These are phyloP conservation scores for Hyaloperonospora arabidopsidis DNA, from an alignment of 352 stramenopile species.

Conservation along the genomic window DNA sequence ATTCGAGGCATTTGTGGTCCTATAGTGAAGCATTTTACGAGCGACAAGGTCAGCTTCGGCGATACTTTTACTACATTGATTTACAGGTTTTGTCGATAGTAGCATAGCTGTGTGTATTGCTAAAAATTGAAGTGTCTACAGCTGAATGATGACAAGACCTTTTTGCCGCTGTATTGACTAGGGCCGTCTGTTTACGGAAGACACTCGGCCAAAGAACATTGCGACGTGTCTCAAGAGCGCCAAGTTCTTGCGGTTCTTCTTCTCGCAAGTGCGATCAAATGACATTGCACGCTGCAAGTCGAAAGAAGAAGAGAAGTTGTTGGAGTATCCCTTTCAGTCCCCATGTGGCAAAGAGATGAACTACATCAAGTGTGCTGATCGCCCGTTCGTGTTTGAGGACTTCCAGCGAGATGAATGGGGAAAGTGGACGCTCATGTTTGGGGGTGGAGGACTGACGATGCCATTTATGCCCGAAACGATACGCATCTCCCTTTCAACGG, in stretches of 20 bases:
- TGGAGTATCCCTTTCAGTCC: constrained; percentile 66
- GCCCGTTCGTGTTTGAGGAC: constrained; percentile 68
- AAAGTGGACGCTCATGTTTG: constrained; percentile 45
- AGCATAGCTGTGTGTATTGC: neutral
- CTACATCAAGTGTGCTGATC: constrained; percentile 81
- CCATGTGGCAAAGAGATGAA: constrained; percentile 82
- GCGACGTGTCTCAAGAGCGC: constrained; percentile 74
- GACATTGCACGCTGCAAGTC: constrained; percentile 8
- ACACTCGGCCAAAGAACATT: constrained; percentile 80
- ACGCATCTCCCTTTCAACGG: constrained; percentile 55
- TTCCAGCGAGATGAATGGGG: constrained; percentile 23
- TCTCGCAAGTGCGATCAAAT: constrained; percentile 54
- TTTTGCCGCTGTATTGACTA: constrained; percentile 15
- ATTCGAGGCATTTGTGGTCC: neutral
- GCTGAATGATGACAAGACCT: neutral
- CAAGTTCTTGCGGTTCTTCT: constrained; percentile 82
- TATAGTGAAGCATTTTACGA: constrained; percentile 69
- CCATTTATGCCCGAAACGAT: constrained; percentile 48
- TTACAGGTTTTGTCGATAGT: constrained; percentile 39
- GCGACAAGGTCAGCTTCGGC: constrained; percentile 40
- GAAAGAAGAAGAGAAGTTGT: constrained; percentile 30
- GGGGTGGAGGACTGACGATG: constrained; percentile 45
- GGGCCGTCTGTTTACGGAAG: constrained; percentile 68
- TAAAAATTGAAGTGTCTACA: neutral
- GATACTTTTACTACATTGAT: constrained; percentile 84